These are phyloP conservation scores for Penicillium sp. DNA, from an alignment of 2,329 filamentous ascomycete genomes.

Conservation along the genomic window DNA sequence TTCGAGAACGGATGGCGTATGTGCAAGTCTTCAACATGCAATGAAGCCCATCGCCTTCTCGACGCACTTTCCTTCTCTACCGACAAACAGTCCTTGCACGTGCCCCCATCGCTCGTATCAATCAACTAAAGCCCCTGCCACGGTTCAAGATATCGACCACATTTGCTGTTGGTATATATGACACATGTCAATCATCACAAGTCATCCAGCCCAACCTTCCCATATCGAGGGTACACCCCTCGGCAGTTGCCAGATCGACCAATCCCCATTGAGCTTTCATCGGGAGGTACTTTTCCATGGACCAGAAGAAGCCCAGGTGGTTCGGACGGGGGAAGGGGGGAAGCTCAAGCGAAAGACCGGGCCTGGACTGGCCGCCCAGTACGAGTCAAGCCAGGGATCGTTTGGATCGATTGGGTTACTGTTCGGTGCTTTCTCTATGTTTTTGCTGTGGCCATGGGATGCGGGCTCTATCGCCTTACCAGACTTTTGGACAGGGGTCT, in stretches of 20 bases:
- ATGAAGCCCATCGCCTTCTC: background rate
- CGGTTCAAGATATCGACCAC: background rate
- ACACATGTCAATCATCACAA: background rate
- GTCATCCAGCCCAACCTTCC: background rate
- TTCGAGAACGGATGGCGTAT: background rate
- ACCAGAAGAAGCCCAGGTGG: background rate
- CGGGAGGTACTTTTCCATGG: background rate
- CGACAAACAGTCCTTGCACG: background rate
- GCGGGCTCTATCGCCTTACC: background rate
- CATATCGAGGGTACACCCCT: background rate
- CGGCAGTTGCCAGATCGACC: background rate
- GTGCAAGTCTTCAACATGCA: background rate
- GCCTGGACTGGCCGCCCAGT: constrained; percentile 9
- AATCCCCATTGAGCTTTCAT: background rate
- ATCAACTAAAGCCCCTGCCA: background rate
- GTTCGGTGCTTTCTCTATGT: background rate
- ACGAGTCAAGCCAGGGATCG: background rate
- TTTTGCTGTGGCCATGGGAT: background rate
- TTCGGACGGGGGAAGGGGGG: background rate
- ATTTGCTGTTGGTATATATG: too few relatives aligned
- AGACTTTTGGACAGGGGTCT: background rate
- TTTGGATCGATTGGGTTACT: background rate
- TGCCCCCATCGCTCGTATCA: background rate
- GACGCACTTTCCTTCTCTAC: background rate
- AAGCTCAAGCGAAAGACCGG: constrained; percentile 7